Base-by-base conservation (phyloP, 2,329 filamentous ascomycete species). In the Botrytis deweyae region DNA sequence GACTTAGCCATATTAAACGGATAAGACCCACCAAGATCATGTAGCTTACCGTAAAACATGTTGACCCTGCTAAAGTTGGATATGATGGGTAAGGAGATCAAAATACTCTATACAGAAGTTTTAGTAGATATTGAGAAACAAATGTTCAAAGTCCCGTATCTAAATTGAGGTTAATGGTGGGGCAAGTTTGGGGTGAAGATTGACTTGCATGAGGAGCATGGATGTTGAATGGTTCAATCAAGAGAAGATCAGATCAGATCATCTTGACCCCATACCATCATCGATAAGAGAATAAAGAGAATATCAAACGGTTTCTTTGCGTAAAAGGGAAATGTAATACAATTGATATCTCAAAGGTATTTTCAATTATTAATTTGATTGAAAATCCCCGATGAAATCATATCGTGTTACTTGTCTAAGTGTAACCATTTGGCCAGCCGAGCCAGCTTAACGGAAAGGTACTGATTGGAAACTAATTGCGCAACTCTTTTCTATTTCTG, bases 361-460 rank as follows among this genome's bases (percentile, higher is more conserved):
- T 44, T 62, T 40, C n/a, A n/a, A 44, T 44, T 38, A 33, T 36
- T 29, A 33, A 72, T 68, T 72, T 33, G 59, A 55, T 58, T 33
- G 38, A 67, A 58, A 33, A 25, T 3, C 22, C 42, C 38, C 10
- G 33, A 58, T 52, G 29, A 29, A 42, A 55, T 40, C 52, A 55
- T 18, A 58, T 49, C 10, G 71, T 72, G 42, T 20, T 22, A 44
- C 49, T 25, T 61, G 52, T 72, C 49, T 58, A 29, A 22, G 71
- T 55, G 71, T 69, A 25, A 59, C 71, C 42, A n/a, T 72, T 29
- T 58, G 40, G 38, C 52, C 63, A 72, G 71, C 63, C 49, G 61
- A 38, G 38, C 52, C 71, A 72, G 71, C 63, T 49, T 65, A 29
- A 62, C 74, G 75, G 75, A 69, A 74, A 73, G 69, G 36, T 75